A percentile compares a stretch with the other conserved stretches of the same genome.
Conservation (phyloP, 2,329 filamentous ascomycete species). For the Trichoderma citrinoviride region DNA sequence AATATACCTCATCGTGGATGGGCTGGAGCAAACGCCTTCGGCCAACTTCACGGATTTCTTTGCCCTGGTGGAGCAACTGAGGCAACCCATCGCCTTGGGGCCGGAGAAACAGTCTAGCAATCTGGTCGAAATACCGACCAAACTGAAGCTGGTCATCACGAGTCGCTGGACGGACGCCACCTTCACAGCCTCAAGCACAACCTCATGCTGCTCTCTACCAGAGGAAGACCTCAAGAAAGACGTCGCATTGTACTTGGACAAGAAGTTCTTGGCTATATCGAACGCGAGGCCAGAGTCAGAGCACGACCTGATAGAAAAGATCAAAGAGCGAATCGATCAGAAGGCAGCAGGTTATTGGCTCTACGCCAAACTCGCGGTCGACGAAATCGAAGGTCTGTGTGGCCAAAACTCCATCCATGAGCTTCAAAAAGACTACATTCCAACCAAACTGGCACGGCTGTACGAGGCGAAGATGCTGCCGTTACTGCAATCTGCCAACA, state of each 20-base stretch:
- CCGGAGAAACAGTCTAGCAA: neutral
- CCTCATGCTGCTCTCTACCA: slow-evolving; percentile 12
- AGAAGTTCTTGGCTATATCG: slow-evolving; percentile 5
- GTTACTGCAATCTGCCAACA: slow-evolving; percentile 24
- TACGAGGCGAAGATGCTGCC: slow-evolving; percentile 26
- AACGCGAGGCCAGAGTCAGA: neutral
- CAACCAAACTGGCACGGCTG: slow-evolving; percentile 17
- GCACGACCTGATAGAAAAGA: neutral
- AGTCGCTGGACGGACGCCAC: slow-evolving; percentile 10
- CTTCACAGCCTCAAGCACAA: neutral
- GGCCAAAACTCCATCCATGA: neutral
- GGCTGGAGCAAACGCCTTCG: slow-evolving; percentile 25
- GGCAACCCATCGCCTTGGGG: neutral
- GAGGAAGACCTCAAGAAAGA: slow-evolving; percentile 1
- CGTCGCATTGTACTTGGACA: slow-evolving; percentile 10
- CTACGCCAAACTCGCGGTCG: slow-evolving; percentile 23
- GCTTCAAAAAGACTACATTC: slow-evolving; percentile 15
- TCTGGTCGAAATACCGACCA: neutral
- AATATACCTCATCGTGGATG: slow-evolving; percentile 28
- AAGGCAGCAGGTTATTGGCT: slow-evolving; percentile 23
- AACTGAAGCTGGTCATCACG: slow-evolving; percentile 18
- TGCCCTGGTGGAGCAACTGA: slow-evolving; percentile 5
- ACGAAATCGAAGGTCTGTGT: slow-evolving; percentile 13
- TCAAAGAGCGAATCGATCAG: slow-evolving; percentile 19
- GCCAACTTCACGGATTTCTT: slow-evolving; percentile 6